Percentiles rank a stretch among this genome's conserved stretches.
These are phyloP conservation scores for Raffaelea albimanens DNA, from an alignment of 2,329 filamentous ascomycete genomes.

Conservation along the genomic window DNA sequence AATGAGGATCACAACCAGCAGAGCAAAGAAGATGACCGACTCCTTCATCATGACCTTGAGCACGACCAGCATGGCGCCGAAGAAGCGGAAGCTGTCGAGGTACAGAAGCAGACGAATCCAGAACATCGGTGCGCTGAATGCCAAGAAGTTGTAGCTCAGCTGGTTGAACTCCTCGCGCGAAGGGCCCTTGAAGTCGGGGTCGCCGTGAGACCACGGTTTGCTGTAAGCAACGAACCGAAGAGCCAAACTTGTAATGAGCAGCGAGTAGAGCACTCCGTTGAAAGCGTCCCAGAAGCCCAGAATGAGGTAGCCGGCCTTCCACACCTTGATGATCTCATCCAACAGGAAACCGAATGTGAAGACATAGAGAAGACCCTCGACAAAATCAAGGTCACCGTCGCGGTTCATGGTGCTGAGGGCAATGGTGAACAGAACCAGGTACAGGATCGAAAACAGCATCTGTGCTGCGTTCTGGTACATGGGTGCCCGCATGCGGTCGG, in stretches of 20 bases:
- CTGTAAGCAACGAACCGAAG: conserved; percentile 70
- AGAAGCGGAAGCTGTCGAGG: conserved; percentile 88
- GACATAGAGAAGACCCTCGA: conserved; percentile 77
- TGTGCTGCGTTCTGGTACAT: conserved; percentile 88
- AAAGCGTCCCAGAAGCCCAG: conserved; percentile 97
- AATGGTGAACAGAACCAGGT: conserved; percentile 74
- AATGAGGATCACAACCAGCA: conserved; percentile 73
- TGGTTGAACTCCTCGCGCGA: conserved; percentile 57
- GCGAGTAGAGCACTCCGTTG: conserved; percentile 71
- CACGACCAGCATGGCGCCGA: conserved; percentile 95
- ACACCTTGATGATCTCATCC: conserved; percentile 81
- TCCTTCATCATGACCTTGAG: conserved; percentile 93
- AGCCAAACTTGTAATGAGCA: conserved; percentile 70
- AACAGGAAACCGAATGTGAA: conserved; percentile 88
- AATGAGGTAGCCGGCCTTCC: conserved; percentile 87
- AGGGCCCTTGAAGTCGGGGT: conserved; percentile 25
- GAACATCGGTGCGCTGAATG: conserved; percentile 92
- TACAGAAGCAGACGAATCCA: conserved; percentile 90
- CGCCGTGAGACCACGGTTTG: conserved; percentile 32
- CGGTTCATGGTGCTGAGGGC: conserved; percentile 93
- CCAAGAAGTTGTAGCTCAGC: conserved; percentile 87
- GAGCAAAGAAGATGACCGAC: conserved; percentile 90
- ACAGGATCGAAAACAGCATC: conserved; percentile 74
- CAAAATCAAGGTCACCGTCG: conserved; percentile 69
- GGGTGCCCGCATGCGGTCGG: conserved; percentile 87